Evolutionary conservation across 768 basidiomycete species (phyloP).

Genomic region (Kwoniella sp.): DNA sequence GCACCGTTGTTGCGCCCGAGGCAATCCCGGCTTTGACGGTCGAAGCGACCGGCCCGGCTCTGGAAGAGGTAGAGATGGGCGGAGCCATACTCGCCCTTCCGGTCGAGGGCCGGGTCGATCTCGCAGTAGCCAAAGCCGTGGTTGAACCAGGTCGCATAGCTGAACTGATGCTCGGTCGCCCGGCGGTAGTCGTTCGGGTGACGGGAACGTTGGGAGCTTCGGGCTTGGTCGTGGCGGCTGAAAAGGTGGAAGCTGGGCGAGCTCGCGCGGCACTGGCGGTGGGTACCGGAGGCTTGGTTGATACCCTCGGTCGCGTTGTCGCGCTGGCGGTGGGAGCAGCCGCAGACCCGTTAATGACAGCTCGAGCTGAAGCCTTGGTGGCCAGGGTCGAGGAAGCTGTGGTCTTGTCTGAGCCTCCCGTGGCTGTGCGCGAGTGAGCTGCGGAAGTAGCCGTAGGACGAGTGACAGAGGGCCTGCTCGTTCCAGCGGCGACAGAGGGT

Average conservation of each 20-base stretch:
- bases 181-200: too few species aligned
- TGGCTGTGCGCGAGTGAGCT: not conserved
- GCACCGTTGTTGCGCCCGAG: constrained; percentile 8
- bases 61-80: too few species aligned
- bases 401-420: constrained; percentile 8
- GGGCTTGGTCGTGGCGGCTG: not conserved
- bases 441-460: constrained; percentile 5
- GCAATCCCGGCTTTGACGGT: constrained; percentile 9
- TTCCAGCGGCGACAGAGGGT: not conserved
- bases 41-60: too few species aligned
- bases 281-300: constrained; percentile 7
- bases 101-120: constrained; percentile 1
- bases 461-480: not conserved
- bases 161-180: too few species aligned
- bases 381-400: constrained; percentile 6
- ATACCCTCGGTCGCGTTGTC: constrained; percentile 2
- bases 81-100: constrained; percentile 20
- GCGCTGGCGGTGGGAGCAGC: not conserved
- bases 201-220: constrained; percentile 3
- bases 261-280: not conserved
- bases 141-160: too few species aligned
- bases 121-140: too few species aligned
- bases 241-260: not conserved
- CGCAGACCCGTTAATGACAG: not conserved
- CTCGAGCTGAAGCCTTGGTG: not conserved